Evolutionary conservation across 1,284 basidiomycete genomes (phyloP).

Genomic region (Sporisorium graminicola): DNA sequence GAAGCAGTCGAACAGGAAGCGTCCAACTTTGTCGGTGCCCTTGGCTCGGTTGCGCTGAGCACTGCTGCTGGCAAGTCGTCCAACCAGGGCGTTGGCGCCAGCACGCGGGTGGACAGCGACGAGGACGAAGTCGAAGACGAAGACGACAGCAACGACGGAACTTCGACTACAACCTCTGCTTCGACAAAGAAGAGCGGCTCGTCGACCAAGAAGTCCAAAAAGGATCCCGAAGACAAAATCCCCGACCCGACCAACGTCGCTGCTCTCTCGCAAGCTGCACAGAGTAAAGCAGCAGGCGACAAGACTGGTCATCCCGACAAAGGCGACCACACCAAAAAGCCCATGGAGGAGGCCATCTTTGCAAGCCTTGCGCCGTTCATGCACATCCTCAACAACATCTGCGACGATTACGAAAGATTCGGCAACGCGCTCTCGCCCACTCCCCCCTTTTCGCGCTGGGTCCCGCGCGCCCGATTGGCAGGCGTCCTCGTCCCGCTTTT

Average conservation of each 20-base stretch:
- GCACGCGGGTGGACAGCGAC: not conserved
- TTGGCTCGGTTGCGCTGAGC: conserved; percentile 70
- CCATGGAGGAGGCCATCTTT: conserved; percentile 66
- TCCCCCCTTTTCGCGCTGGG: conserved; percentile 69
- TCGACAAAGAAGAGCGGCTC: conserved; percentile 24
- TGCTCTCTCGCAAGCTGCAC: conserved; percentile 64
- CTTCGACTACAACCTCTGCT: not conserved
- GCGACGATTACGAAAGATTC: conserved; percentile 70
- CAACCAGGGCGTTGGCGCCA: conserved; percentile 15
- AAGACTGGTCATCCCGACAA: conserved; percentile 47
- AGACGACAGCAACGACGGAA: conserved; percentile 14
- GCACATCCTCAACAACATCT: conserved; percentile 73
- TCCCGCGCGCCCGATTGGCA: conserved; percentile 66
- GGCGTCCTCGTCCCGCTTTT: conserved; percentile 66
- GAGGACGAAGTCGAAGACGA: conserved; percentile 33
- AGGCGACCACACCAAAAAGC: conserved; percentile 68
- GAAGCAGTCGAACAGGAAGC: conserved; percentile 73
- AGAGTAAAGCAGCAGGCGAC: conserved; percentile 68
- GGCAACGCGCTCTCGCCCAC: conserved; percentile 71
- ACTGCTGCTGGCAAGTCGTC: conserved; percentile 71
- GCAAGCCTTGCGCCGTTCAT: conserved; percentile 70
- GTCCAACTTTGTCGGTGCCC: conserved; percentile 71
- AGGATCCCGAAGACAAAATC: conserved; percentile 49
- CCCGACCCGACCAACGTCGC: conserved; percentile 70
- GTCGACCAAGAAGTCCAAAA: conserved; percentile 24